Percentiles rank a stretch among this genome's conserved stretches.
Conservation (phyloP, 2,329 filamentous ascomycete species). For the Stylonectria norvegica region DNA sequence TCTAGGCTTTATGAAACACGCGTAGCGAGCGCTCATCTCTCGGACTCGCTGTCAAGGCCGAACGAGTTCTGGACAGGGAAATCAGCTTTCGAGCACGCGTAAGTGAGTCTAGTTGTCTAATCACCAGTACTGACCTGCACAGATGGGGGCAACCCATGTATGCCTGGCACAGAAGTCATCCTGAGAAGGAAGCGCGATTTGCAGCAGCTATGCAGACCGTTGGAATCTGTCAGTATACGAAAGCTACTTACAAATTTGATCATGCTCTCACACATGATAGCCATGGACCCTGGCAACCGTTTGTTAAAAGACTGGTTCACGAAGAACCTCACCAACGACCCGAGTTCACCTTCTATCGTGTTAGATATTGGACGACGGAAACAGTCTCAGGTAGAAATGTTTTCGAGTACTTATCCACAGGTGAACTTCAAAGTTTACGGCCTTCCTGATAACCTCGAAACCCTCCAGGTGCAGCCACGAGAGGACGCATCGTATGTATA, state of each 20-base stretch:
- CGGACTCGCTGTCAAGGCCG: constrained; percentile 13
- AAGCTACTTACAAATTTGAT: constrained; percentile 23
- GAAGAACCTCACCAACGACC: neutral
- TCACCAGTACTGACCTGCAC: neutral
- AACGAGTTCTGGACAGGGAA: constrained; percentile 17
- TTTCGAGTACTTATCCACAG: no score
- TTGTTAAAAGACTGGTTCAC: constrained; percentile 10
- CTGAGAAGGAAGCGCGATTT: constrained; percentile 40
- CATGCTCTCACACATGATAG: constrained; percentile 26
- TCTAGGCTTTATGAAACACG: constrained; percentile 17
- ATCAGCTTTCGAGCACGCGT: constrained; percentile 21
- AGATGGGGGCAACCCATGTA: constrained; percentile 20
- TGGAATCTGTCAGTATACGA: constrained; percentile 4
- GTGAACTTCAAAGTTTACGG: constrained; percentile 1
- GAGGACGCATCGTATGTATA: constrained; percentile 6
- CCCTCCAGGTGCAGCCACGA: neutral
- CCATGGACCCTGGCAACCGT: constrained; percentile 12
- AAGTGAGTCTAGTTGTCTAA: neutral
- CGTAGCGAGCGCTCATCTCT: constrained; percentile 16
- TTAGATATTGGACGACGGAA: no score
- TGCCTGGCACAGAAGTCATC: constrained; percentile 19
- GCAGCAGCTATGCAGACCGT: constrained; percentile 14
- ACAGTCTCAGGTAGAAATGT: no score
- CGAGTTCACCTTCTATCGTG: no score
- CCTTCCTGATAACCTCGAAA: constrained; percentile 1